These are phyloP conservation scores for Clitoria ternatea DNA, from an alignment of 306 rosid genomes.

Conservation along the genomic window DNA sequence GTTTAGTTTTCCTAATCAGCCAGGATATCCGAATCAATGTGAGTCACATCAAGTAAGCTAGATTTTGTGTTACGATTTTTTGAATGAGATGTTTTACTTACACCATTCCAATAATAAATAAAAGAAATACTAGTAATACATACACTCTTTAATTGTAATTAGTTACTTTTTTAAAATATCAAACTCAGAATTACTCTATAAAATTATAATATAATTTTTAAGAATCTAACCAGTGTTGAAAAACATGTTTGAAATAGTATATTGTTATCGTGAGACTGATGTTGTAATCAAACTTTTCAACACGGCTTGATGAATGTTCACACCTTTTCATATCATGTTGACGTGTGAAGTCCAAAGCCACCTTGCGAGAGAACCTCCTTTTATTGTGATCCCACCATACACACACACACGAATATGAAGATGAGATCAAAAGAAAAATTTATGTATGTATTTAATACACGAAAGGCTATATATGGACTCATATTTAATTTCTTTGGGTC, in stretches of 20 bases:
- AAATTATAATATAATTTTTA: no score
- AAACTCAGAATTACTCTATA: no score
- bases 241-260: no score
- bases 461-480: not conserved
- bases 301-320: conserved; percentile 15
- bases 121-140: no score
- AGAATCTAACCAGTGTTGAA: no score
- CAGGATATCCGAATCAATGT: conserved; percentile 37
- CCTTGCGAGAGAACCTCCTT: not conserved
- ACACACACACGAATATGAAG: conserved; percentile 16
- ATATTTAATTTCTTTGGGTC: not conserved
- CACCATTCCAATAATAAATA: conserved; percentile 26
- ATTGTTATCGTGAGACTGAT: no score
- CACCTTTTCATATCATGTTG: conserved; percentile 31
- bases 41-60: conserved; percentile 34
- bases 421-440: not conserved
- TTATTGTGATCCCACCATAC: conserved; percentile 45
- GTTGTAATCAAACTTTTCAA: conserved; percentile 32
- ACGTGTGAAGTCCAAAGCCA: conserved; percentile 17
- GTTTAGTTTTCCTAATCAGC: conserved; percentile 12
- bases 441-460: not conserved
- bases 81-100: conserved; percentile 51
- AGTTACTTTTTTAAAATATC: no score
- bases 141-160: no score
- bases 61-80: conserved; percentile 27